Conservation (phyloP, 106 monocot species). For the Narthecium ossifragum region DNA sequence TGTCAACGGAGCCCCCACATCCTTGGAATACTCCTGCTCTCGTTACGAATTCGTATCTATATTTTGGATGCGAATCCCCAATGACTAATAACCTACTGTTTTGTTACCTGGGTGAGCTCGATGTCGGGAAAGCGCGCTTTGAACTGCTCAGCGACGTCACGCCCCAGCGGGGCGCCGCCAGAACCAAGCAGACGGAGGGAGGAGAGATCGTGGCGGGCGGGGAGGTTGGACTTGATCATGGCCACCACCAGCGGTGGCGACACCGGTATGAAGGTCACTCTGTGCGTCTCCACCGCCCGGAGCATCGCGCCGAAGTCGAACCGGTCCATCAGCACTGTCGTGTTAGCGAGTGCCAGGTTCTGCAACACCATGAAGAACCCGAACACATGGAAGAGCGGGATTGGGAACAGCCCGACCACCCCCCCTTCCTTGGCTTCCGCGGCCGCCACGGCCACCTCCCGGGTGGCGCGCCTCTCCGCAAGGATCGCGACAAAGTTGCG, state of each 20-base stretch:
- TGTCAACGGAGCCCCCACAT: background rate
- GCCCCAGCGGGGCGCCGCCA: conserved; percentile 61
- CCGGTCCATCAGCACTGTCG: conserved; percentile 51
- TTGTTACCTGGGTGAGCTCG: conserved; percentile 34
- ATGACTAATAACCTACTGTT: too few relatives aligned
- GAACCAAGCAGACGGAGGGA: conserved; percentile 30
- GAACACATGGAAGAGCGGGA: conserved; percentile 63
- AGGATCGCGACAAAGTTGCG: conserved; percentile 45
- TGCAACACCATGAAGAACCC: conserved; percentile 49
- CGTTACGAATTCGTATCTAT: too few relatives aligned
- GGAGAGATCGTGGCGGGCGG: conserved; percentile 29
- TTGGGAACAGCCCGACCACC: conserved; percentile 25
- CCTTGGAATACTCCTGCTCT: too few relatives aligned
- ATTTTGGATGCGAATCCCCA: too few relatives aligned
- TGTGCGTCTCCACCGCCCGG: background rate
- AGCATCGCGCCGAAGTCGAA: background rate
- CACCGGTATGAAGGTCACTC: conserved; percentile 22
- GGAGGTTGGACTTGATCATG: conserved; percentile 40
- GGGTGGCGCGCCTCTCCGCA: background rate
- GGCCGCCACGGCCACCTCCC: background rate
- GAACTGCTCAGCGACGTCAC: conserved; percentile 44
- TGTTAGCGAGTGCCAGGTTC: conserved; percentile 31
- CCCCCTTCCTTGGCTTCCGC: conserved; percentile 2
- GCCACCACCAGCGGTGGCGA: conserved; percentile 62
- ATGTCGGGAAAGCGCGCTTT: conserved; percentile 31